Base-by-base conservation (phyloP, 2,329 filamentous ascomycete species). In the Verticillium albo-atrum region DNA sequence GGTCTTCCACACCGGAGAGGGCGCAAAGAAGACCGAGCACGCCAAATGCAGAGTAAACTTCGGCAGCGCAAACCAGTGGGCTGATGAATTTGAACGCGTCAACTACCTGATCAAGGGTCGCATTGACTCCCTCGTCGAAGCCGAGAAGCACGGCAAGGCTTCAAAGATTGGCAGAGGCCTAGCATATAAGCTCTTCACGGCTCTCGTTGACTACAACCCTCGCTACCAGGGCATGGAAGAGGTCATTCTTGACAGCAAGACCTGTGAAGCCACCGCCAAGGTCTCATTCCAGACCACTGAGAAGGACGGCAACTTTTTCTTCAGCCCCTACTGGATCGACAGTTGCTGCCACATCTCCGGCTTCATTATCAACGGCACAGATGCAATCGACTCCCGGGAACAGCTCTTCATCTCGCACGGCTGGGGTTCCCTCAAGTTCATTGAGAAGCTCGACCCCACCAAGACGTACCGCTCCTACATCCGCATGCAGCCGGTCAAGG, bases 121-220 rank as follows among this genome's bases (percentile, higher is more conserved):
- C 59, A 80, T 89, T 58, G 78, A 86, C 23, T 74, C 78, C 27
- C 79, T 89, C 3, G 76, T 81, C 65, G 75, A 83, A 62, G 88
- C 85, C 61, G 87, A 89, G 58, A 76, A 83, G 66, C 80, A 78
- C 34, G 89, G 89, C 42, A 82, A 83, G 59, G 88, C 89, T 28
- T 89, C 89, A 70, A 89, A 90, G 74, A 83, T 92, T 62, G 84
- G 89, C 55, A 86, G 89, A 27, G 89, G 89, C 34, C 84, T 92
- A 76, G 88, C 89, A 15, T 95, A 95, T 81, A 93, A 92, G 75
- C 81, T 85, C 1, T 85, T 85, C 65, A 67, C 72, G 12, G 79
- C 81, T 50, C 72, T 87, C 0, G 84, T 87, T 6, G 82, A 86
- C 66, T 88, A 86, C 62, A 74, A 78, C 17, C 70, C 68, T 9